Evolutionary conservation across 2,329 filamentous ascomycete genomes (phyloP).

Genomic region (Trichoderma koningii): DNA sequence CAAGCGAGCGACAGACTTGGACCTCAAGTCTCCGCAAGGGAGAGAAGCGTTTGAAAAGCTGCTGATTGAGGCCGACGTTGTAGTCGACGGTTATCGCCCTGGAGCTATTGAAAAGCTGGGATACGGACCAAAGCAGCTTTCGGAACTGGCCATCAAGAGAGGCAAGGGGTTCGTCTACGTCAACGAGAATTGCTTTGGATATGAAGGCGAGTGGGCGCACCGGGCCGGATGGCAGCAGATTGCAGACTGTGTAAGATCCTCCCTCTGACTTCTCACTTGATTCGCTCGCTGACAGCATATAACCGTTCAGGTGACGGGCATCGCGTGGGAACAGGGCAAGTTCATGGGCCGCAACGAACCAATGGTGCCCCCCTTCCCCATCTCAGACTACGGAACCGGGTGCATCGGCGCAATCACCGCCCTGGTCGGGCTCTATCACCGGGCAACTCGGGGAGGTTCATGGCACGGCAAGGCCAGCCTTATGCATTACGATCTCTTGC

Average conservation of each 20-base stretch:
- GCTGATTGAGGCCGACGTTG: conserved; percentile 62
- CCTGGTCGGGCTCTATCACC: conserved; percentile 62
- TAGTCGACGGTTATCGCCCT: conserved; percentile 69
- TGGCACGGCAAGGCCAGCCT: conserved; percentile 66
- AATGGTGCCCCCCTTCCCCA: conserved; percentile 65
- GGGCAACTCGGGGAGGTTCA: conserved; percentile 64
- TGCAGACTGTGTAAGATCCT: conserved; percentile 57
- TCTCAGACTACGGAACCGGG: conserved; percentile 69
- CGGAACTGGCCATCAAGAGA: conserved; percentile 54
- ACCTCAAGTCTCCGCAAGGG: conserved; percentile 60
- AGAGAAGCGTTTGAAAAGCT: conserved; percentile 59
- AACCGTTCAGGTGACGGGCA: conserved; percentile 50
- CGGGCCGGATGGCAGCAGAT: conserved; percentile 73
- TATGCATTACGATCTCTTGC: conserved; percentile 67
- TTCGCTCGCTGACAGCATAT: not conserved
- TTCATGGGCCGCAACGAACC: conserved; percentile 65
- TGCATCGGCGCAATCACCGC: conserved; percentile 71
- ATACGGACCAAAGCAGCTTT: conserved; percentile 59
- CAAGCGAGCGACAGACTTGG: conserved; percentile 65
- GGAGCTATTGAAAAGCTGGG: conserved; percentile 65
- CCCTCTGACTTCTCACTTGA: not conserved
- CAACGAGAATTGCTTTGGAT: conserved; percentile 72
- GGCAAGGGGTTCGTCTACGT: conserved; percentile 68
- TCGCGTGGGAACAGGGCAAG: conserved; percentile 63
- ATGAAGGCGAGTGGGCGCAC: conserved; percentile 58